These are phyloP conservation scores for Theobroma grandiflorum DNA, from an alignment of 441 rosid species.

Conservation along the genomic window DNA sequence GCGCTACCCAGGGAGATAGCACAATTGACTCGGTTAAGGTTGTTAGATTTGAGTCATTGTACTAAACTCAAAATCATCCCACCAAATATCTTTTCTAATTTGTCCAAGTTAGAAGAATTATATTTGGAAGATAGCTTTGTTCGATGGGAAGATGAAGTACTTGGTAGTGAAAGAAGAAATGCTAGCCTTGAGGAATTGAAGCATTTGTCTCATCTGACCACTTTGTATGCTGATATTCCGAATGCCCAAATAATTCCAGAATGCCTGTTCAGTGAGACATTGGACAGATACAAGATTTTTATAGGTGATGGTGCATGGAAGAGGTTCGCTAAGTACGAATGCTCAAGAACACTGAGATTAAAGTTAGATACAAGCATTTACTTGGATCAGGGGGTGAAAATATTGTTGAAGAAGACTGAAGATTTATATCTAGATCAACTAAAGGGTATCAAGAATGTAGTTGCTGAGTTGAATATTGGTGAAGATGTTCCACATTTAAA, in stretches of 20 bases:
- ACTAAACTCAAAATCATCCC: not conserved
- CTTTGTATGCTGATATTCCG: not conserved
- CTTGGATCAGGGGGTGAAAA: not conserved
- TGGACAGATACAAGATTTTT: not conserved
- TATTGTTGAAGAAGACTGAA: not conserved
- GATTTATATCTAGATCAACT: not conserved
- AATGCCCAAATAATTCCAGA: not conserved
- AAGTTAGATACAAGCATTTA: not conserved
- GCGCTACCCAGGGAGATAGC: not conserved
- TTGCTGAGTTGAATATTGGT: not conserved
- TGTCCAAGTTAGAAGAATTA: not conserved
- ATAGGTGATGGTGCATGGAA: not conserved
- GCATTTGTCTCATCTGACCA: not conserved
- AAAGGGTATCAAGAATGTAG: not conserved
- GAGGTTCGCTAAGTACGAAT: not conserved
- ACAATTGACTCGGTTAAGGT: not conserved
- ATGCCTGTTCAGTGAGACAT: too few relatives aligned
- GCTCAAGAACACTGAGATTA: not conserved
- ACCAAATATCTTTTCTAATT: not conserved
- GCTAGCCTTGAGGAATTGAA: not conserved
- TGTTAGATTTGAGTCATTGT: not conserved
- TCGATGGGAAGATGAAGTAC: not conserved
- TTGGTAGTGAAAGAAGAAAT: not conserved
- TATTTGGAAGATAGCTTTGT: not conserved
- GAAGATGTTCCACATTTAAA: not conserved